A percentile compares a stretch with the other conserved stretches of the same genome.
phyloP scores from a whole-genome alignment of 768 basidiomycete species.

The Boletus sensibilis region DNA sequence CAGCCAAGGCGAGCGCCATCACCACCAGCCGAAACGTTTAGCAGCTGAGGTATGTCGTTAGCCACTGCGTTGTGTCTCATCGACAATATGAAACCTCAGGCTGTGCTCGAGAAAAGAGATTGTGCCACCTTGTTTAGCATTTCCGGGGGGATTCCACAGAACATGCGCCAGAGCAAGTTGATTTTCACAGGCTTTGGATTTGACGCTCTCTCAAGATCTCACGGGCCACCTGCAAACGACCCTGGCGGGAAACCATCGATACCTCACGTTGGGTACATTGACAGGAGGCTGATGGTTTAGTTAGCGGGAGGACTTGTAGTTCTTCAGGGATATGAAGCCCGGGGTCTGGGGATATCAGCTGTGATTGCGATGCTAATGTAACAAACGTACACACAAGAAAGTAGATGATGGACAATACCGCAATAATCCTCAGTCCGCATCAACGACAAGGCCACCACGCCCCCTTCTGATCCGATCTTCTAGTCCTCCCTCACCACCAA shows the following conservation, averaged over 20 bases:
- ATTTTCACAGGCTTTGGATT: neutral
- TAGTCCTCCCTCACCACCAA: conserved; percentile 72
- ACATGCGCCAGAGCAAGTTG: neutral
- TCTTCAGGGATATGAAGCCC: neutral
- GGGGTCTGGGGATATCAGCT: neutral
- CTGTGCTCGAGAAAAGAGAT: conserved; percentile 1
- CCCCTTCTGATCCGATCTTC: conserved; percentile 79
- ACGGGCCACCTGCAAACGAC: neutral
- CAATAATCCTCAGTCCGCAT: conserved; percentile 34
- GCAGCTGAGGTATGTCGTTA: conserved; percentile 9
- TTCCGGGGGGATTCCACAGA: neutral
- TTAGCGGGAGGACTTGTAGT: neutral
- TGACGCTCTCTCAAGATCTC: neutral
- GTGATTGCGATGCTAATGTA: conserved; percentile 1
- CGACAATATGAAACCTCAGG: neutral
- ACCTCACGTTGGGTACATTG: neutral
- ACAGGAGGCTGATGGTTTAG: neutral
- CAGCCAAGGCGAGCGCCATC: neutral
- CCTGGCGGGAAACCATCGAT: neutral
- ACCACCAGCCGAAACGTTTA: neutral
- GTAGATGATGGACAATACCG: conserved; percentile 1
- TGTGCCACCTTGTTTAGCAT: neutral
- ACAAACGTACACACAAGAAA: conserved; percentile 7
- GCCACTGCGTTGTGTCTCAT: neutral
- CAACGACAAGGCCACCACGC: conserved; percentile 66